Evolutionary conservation across 805 yeast species (phyloP).

Genomic region (Yamadazyma insecticola): DNA sequence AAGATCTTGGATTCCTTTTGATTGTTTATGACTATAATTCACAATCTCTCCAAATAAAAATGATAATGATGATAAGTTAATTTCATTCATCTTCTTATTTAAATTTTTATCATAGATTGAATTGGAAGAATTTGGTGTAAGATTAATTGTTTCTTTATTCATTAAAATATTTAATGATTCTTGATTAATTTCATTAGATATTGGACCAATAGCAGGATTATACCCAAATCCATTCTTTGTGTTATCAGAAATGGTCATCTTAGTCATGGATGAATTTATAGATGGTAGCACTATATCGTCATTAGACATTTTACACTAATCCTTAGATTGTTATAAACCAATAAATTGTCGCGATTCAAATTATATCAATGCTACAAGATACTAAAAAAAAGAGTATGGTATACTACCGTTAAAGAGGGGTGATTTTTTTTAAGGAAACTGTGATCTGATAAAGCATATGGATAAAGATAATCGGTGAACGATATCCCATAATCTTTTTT

Average conservation of each 20-base stretch:
- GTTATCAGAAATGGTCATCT: slow-evolving; percentile 24
- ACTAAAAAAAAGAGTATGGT: too few relatives aligned
- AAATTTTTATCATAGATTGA: slow-evolving; percentile 65
- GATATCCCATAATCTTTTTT: too few relatives aligned
- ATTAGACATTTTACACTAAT: too few relatives aligned
- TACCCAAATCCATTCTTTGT: slow-evolving; percentile 37
- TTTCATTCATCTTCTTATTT: slow-evolving; percentile 61
- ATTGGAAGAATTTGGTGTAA: slow-evolving; percentile 24
- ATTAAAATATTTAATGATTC: slow-evolving; percentile 34
- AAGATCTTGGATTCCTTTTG: slow-evolving; percentile 63
- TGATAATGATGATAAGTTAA: slow-evolving; percentile 62
- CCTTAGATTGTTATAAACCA: too few relatives aligned
- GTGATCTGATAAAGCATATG: too few relatives aligned
- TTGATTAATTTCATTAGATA: slow-evolving; percentile 32
- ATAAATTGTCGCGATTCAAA: too few relatives aligned
- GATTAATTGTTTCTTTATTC: slow-evolving; percentile 24
- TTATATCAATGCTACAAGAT: too few relatives aligned
- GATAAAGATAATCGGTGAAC: too few relatives aligned
- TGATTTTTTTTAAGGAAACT: too few relatives aligned
- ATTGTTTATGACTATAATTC: slow-evolving; percentile 55
- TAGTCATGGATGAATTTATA: slow-evolving; percentile 19
- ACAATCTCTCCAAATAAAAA: slow-evolving; percentile 69
- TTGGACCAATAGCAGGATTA: slow-evolving; percentile 39
- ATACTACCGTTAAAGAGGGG: too few relatives aligned
- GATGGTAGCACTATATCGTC: slow-evolving; percentile 31